Conservation (phyloP, 2,329 filamentous ascomycete species). For the Colletotrichum orbiculare region DNA sequence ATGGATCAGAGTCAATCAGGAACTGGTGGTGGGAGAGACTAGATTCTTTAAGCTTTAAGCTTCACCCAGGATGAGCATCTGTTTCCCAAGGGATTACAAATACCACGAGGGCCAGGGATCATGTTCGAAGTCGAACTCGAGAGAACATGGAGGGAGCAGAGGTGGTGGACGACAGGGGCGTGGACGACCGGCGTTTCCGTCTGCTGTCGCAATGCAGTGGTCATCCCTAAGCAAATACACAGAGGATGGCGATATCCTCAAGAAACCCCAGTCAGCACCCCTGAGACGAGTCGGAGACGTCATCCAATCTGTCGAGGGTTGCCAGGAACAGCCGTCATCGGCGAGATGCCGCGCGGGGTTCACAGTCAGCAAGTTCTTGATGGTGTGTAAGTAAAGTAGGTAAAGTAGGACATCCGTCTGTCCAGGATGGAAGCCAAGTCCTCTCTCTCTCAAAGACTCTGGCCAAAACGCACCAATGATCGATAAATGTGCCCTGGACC, state of each 20-base stretch:
- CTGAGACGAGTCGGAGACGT: slow-evolving; percentile 18
- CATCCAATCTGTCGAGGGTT: slow-evolving; percentile 18
- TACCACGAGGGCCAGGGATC: background rate
- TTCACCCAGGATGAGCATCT: slow-evolving; percentile 1
- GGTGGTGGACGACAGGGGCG: too few relatives aligned
- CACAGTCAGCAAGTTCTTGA: too few relatives aligned
- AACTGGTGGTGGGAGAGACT: background rate
- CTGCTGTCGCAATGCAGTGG: too few relatives aligned
- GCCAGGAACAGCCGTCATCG: slow-evolving; percentile 10
- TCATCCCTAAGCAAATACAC: too few relatives aligned
- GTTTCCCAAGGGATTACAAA: slow-evolving; percentile 28
- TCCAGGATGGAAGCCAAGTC: background rate
- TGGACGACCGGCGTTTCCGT: too few relatives aligned
- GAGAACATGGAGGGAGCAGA: too few relatives aligned
- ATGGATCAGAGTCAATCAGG: background rate
- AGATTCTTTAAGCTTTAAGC: slow-evolving; percentile 18
- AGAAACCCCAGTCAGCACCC: background rate
- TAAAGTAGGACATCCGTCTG: background rate
- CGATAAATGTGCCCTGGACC: slow-evolving; percentile 1
- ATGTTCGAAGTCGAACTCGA: background rate
- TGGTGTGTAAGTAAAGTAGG: background rate
- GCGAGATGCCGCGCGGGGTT: slow-evolving; percentile 10
- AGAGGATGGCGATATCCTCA: background rate
- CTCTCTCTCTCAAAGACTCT: background rate
- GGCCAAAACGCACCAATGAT: slow-evolving; percentile 15